Base-by-base conservation (phyloP, 2,329 filamentous ascomycete species). In the Huntiella bhutanensis region DNA sequence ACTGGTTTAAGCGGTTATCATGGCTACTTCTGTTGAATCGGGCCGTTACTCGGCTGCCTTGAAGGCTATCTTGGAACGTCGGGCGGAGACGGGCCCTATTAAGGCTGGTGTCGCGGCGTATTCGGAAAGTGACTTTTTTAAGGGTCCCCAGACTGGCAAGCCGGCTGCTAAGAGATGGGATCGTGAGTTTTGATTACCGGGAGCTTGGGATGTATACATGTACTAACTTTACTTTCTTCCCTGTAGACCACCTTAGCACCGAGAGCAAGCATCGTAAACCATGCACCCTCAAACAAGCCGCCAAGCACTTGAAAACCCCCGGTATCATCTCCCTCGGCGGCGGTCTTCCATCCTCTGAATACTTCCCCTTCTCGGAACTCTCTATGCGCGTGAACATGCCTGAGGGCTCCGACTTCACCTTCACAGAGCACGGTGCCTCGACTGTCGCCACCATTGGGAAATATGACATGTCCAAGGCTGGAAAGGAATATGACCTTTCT, bases 311-410 rank as follows among this genome's bases (percentile, higher is more conserved):
- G 45, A 81, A 80, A 57, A 83, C 71, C 35, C 84, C 86, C 1
- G 86, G 82, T 12, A 64, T 95, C 49, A 91, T 98, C 57, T 94
- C 86, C 1, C 77, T 98, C 1, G 91, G 91, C 47, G 91, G 91
- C 44, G 91, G 91, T 3, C 67, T 98, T 15, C 91, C 91, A 3
- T 87, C 84, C 11, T 75, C 82, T 50, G 79, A 88, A 59, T 84
- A 92, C 62, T 98, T 98, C 57, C 91, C 91, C n/a, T 78, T 96
- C 55, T 77, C 88, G 53, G 71, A 80, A 52, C 62, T 96, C 43
- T 71, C 70, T 52, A 63, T 93, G 62, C 82, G 80, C 54, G 75
- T 92, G 1, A 84, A 86, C 12, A 44, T 45, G 19, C 63, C 64
- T 1, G 64, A 75, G 12, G 77, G 80, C 4, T 5, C 33, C 4